Base-by-base conservation (phyloP, 768 basidiomycete species). In the Hypholoma fasciculare region DNA sequence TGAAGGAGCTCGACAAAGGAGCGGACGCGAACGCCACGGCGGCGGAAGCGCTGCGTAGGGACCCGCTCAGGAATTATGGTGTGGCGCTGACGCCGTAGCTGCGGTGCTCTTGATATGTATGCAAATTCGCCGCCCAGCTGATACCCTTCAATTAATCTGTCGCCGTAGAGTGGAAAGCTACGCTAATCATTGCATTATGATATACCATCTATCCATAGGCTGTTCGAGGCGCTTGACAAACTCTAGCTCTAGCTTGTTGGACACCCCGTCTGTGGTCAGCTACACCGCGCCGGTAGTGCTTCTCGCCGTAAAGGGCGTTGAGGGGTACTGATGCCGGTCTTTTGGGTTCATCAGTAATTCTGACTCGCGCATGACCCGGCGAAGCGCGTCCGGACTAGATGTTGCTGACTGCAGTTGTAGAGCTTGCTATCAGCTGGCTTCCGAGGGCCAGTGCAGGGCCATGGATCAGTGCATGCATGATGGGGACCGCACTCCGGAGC, bases 41-140 rank as follows among this genome's bases (percentile, higher is more conserved):
- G 70, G 89, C 89, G 34, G 91, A 93, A 67, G 90, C 89, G 2
- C 68, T 93, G 57, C 78, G 90, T 59, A 89, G 83, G 63, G 88
- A 92, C 67, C 91, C 91, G 1, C 72, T 93, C 68, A 92, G 90
- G 76, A 92, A 93, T 66, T 91, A 92, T 58, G 47, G 56, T 26
- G 57, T 49, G 27, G 27, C 26, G 23, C 39, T 61, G 14, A 47
- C 54, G 49, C 49, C 43, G 50, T 55, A 44, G 48, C 54, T 19
- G 54, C 39, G 53, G 53, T 30, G 13, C 23, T 19, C 50, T 51
- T 50, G 34, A 53, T 46, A 26, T 40, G 44, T 38, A 54, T 48
- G 39, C n/a, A 52, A 43, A 54, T 40, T 58, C 37, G 43, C 53
- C 49, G 7, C 49, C 53, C 49, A 57, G 56, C 63, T 64, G 43